phyloP scores from a whole-genome alignment of 192 early-diverging fungal species.

The Backusella circina region DNA sequence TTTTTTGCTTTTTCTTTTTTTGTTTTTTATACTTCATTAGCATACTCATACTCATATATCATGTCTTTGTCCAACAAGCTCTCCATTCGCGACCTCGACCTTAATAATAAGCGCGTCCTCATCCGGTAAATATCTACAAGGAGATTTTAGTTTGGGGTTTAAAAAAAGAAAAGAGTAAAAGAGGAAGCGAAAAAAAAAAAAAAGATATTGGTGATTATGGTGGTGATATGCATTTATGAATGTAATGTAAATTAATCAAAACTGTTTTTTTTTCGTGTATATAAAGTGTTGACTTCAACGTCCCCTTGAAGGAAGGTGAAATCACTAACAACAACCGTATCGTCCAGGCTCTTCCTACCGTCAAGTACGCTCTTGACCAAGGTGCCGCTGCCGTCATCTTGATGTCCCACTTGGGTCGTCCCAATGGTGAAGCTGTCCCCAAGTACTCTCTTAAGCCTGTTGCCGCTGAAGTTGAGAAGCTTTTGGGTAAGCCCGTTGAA shows the following conservation, averaged over 20 bases:
- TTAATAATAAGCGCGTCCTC: constrained; percentile 85
- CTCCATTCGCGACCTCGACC: constrained; percentile 79
- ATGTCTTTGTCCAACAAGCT: constrained; percentile 81
- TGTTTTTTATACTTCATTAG: neutral
- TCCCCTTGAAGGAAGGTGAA: constrained; percentile 88
- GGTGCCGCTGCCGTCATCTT: constrained; percentile 88
- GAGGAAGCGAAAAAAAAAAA: neutral
- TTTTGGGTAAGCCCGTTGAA: constrained; percentile 78
- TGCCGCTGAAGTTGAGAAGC: constrained; percentile 72
- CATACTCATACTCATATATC: constrained; percentile 22
- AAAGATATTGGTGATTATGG: neutral
- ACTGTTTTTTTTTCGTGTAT: neutral
- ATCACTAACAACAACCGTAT: constrained; percentile 99
- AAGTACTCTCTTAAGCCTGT: constrained; percentile 96
- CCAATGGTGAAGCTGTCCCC: constrained; percentile 81
- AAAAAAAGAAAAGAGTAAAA: neutral
- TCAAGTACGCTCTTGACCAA: constrained; percentile 85
- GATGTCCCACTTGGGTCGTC: constrained; percentile 97
- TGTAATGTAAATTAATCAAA: constrained; percentile 8
- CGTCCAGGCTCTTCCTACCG: constrained; percentile 89
- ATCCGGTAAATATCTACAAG: constrained; percentile 61
- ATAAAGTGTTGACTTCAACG: constrained; percentile 95
- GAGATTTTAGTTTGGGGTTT: neutral
- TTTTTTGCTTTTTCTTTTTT: constrained; percentile 8
- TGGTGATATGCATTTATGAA: neutral